phyloP scores from a whole-genome alignment of 495 filamentous ascomycete genomes.

The Parathielavia appendiculata region DNA sequence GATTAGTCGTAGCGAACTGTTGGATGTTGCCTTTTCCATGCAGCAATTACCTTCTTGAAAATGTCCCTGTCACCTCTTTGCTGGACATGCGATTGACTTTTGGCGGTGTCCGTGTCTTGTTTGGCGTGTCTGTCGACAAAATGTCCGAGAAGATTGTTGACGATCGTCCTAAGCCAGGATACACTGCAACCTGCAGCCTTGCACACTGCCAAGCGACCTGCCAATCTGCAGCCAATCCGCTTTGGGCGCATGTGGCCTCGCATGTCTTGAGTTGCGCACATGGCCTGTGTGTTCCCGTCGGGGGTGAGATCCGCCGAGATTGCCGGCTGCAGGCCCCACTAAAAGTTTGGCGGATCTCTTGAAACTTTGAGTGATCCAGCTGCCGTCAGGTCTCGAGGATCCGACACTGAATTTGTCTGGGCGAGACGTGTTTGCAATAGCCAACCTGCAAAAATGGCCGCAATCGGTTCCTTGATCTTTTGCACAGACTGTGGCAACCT shows the following conservation, averaged over 20 bases:
- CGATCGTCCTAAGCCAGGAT: background rate
- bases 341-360: background rate
- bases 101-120: background rate
- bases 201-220: conserved; percentile 7
- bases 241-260: conserved; percentile 9
- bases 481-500: conserved; percentile 92
- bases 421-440: background rate
- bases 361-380: background rate
- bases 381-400: background rate
- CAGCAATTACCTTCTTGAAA: background rate
- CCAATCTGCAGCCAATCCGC: conserved; percentile 2
- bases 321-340: conserved; percentile 8
- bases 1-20: background rate
- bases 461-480: conserved; percentile 86
- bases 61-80: background rate
- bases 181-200: conserved; percentile 10
- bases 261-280: background rate
- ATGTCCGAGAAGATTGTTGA: conserved; percentile 5
- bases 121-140: conserved; percentile 8
- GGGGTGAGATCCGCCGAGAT: conserved; percentile 2
- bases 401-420: background rate
- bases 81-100: background rate
- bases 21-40: background rate
- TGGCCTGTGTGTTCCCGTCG: conserved; percentile 5
- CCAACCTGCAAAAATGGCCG: conserved; percentile 56